Evolutionary conservation across 768 basidiomycete species (phyloP).

Genomic region (Tricholoma saponaceum): DNA sequence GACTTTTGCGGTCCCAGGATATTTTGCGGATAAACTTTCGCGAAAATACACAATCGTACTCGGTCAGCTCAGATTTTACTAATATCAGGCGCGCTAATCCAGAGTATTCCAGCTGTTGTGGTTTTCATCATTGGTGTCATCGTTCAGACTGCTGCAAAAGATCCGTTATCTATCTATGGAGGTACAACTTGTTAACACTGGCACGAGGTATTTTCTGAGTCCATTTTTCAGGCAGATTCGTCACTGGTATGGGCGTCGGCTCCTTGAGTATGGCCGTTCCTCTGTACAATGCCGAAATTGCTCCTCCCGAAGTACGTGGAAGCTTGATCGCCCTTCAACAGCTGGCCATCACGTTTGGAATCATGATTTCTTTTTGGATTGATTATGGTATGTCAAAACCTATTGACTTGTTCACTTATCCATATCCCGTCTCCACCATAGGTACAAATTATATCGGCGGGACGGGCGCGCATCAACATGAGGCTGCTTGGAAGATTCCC

Average conservation of each 20-base stretch:
- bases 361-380: constrained; percentile 62
- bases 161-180: constrained; percentile 62
- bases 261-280: constrained; percentile 83
- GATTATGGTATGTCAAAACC: constrained; percentile 33
- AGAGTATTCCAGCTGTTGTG: constrained; percentile 42
- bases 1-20: constrained; percentile 26
- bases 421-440: constrained; percentile 41
- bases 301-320: constrained; percentile 79
- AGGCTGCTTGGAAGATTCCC: constrained; percentile 76
- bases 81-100: constrained; percentile 3
- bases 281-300: constrained; percentile 68
- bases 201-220: constrained; percentile 12
- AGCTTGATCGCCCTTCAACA: constrained; percentile 80
- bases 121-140: constrained; percentile 72
- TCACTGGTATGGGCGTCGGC: constrained; percentile 80
- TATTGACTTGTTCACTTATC: neutral
- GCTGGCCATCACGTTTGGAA: constrained; percentile 77
- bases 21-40: constrained; percentile 67
- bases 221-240: constrained; percentile 51
- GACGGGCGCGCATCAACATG: constrained; percentile 47
- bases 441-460: constrained; percentile 72
- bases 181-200: constrained; percentile 23
- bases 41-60: constrained; percentile 69
- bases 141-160: constrained; percentile 59
- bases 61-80: constrained; percentile 29